Conservation (phyloP, 2,329 filamentous ascomycete species). For the Biscogniauxia sp. region DNA sequence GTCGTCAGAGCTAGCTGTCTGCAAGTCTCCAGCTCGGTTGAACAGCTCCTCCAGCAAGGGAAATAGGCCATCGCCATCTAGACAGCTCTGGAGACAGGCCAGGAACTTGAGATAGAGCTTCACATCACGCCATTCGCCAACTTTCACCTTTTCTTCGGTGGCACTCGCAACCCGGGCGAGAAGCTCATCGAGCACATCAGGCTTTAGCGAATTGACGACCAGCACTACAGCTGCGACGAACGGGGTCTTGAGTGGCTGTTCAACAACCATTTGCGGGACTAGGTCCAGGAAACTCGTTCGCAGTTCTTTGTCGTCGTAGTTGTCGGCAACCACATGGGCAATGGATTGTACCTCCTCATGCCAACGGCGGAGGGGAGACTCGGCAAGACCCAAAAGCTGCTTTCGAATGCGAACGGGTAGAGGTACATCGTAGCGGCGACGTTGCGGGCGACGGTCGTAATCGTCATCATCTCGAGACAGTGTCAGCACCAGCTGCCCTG, state of each 20-base stretch:
- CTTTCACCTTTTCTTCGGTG: constrained; percentile 65
- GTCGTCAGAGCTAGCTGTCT: constrained; percentile 90
- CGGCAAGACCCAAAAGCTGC: constrained; percentile 76
- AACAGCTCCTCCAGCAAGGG: constrained; percentile 87
- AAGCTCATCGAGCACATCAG: constrained; percentile 70
- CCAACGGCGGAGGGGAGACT: constrained; percentile 74
- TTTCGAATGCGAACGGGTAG: constrained; percentile 70
- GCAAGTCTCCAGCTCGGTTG: constrained; percentile 82
- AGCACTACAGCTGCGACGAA: constrained; percentile 85
- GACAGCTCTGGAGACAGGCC: constrained; percentile 76
- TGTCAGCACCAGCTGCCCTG: constrained; percentile 7
- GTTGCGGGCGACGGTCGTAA: constrained; percentile 69
- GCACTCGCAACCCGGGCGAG: constrained; percentile 60
- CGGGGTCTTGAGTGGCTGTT: constrained; percentile 97
- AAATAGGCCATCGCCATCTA: constrained; percentile 84
- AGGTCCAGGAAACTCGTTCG: constrained; percentile 71
- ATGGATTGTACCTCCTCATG: constrained; percentile 76
- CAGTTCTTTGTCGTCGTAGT: constrained; percentile 81
- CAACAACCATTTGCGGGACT: constrained; percentile 71
- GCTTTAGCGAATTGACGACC: constrained; percentile 73
- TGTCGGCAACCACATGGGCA: constrained; percentile 73
- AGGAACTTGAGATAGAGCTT: constrained; percentile 89
- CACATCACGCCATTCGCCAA: constrained; percentile 82
- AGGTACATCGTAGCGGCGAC: constrained; percentile 71
- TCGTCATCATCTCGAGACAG: constrained; percentile 66